Base-by-base conservation (phyloP, 1,284 basidiomycete species). In the Agroathelia rolfsii region DNA sequence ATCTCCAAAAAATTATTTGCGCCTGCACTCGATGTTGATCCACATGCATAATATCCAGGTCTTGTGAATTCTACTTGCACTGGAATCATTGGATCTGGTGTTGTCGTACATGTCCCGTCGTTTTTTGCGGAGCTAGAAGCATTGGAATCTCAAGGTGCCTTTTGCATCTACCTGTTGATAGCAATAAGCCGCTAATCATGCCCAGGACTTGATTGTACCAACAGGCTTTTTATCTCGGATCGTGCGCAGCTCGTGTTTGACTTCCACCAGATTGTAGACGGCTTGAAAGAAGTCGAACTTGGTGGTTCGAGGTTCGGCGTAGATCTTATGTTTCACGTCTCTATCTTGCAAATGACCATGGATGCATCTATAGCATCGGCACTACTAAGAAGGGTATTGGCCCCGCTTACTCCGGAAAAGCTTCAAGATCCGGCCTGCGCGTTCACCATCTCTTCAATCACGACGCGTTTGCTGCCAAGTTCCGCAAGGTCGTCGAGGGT, bases 231-330 rank as follows among this genome's bases (percentile, higher is more conserved):
- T 58, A 67, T 98, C 46, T 97, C 94, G 14, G 92, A 97, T 61
- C 82, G 94, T 42, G 90, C 94, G 2, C 90, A 95, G 46, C 79
- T 98, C 42, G 94, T 98, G 28, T 92, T 97, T 51, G 94, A 97
- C 58, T 98, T 98, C 60, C 94, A 98, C 61, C 94, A 98, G 64
- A 95, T 97, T 49, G 95, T 98, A 24, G 95, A 98, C 51, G 95
- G 95, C 11, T 64, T 98, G 49, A 98, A 98, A 59, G 94, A 98
- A 59, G 87, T 93, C 29, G 94, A 98, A 59, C 75, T 97, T 10
- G 95, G 95, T 21, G 88, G 88, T 12, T 82, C 77, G 3, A 86
- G 82, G 76, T 81, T 49, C 37, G 63, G 41, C 16, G 19, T 27
- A 23, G n/a, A 30, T 22, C 24, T 18, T 23, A 22, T 9, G 21